phyloP scores from a whole-genome alignment of 495 filamentous ascomycete species.

The Clohesyomyces aquaticus region DNA sequence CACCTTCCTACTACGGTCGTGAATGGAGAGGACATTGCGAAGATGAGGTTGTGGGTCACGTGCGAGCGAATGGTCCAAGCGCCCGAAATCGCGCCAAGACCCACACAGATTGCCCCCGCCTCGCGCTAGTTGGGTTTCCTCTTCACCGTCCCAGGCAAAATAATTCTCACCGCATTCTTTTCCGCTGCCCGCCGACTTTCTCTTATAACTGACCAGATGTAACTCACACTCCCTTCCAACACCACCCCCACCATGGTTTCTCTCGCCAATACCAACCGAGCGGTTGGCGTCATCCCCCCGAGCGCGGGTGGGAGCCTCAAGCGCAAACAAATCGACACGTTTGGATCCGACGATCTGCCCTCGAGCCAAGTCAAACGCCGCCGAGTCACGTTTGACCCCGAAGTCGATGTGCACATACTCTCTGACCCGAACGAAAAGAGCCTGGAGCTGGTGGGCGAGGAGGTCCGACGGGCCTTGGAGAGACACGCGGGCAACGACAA shows the following conservation, averaged over 20 bases:
- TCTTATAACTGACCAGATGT: slow-evolving; percentile 22
- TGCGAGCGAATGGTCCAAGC: too few relatives aligned
- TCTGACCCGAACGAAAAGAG: slow-evolving; percentile 62
- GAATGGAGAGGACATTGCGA: too few relatives aligned
- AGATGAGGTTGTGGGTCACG: too few relatives aligned
- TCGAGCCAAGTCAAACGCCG: slow-evolving; percentile 49
- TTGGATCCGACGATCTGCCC: slow-evolving; percentile 37
- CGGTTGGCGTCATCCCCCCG: slow-evolving; percentile 44
- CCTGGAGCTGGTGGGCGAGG: slow-evolving; percentile 63
- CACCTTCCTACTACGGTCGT: too few relatives aligned
- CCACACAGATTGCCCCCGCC: slow-evolving; percentile 18
- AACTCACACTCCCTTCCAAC: slow-evolving; percentile 6
- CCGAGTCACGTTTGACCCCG: slow-evolving; percentile 69
- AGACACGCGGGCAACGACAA: slow-evolving; percentile 67
- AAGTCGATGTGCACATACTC: slow-evolving; percentile 64
- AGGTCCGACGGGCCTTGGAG: slow-evolving; percentile 75
- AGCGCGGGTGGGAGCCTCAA: slow-evolving; percentile 40
- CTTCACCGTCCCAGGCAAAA: slow-evolving; percentile 12
- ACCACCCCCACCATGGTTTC: slow-evolving; percentile 49
- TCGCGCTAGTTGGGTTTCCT: neutral
- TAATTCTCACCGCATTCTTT: slow-evolving; percentile 4
- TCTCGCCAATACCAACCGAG: slow-evolving; percentile 49
- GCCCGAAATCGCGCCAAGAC: too few relatives aligned
- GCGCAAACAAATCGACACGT: slow-evolving; percentile 44
- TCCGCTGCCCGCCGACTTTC: slow-evolving; percentile 1